These are phyloP conservation scores for Serendipita sp. DNA, from an alignment of 768 basidiomycete species.

Conservation along the genomic window DNA sequence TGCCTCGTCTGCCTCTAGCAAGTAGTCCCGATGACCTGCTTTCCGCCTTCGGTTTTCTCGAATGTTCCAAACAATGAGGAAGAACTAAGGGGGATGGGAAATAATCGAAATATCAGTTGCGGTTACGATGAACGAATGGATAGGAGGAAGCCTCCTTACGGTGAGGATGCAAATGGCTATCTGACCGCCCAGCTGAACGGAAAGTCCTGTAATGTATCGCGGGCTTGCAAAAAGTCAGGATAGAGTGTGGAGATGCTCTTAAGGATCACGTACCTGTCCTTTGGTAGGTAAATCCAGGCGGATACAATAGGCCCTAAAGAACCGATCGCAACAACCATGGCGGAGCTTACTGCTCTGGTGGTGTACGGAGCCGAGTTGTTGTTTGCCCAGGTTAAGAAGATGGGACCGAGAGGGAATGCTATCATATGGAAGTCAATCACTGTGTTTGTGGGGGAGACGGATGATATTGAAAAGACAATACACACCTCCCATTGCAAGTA, in stretches of 20 bases:
- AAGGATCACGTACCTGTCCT: not conserved
- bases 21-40: not conserved
- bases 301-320: constrained; percentile 3
- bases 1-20: not conserved
- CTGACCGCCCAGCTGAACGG: constrained; percentile 1
- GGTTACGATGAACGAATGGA: not conserved
- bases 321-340: constrained; percentile 19
- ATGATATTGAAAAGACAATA: too few species aligned
- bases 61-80: constrained; percentile 4
- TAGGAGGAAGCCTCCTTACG: not conserved
- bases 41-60: not conserved
- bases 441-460: not conserved
- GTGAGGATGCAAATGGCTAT: not conserved
- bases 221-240: not conserved
- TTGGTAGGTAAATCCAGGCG: constrained; percentile 1
- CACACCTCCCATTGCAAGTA: constrained; percentile 2
- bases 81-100: not conserved
- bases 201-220: not conserved
- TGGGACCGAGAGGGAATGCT: constrained; percentile 26
- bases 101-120: not conserved
- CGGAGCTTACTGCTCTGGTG: constrained; percentile 30
- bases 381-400: constrained; percentile 32
- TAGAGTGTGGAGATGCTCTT: not conserved
- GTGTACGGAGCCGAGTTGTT: constrained; percentile 38
- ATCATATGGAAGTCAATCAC: not conserved